phyloP scores from a whole-genome alignment of 192 early-diverging fungal genomes.

The Gonapodya prolifera region DNA sequence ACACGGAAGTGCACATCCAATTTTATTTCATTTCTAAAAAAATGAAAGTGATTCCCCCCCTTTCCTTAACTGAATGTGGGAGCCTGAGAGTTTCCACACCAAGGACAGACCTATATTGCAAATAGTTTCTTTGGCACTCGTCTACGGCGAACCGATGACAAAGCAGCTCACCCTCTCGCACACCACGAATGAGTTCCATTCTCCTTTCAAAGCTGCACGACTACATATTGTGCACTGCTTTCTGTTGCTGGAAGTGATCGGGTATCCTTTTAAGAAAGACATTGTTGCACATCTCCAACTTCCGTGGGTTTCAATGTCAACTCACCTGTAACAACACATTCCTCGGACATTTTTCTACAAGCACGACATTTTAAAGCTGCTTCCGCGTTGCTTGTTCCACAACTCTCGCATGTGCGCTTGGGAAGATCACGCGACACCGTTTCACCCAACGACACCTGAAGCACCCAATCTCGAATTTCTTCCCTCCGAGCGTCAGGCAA shows the following conservation, averaged over 20 bases:
- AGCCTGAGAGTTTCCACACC: conserved; percentile 34
- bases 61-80: conserved; percentile 14
- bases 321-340: conserved; percentile 48
- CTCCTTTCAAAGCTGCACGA: conserved; percentile 43
- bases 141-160: not conserved
- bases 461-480: conserved; percentile 49
- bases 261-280: conserved; percentile 29
- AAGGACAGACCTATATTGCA: conserved; percentile 10
- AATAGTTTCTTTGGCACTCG: not conserved
- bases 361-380: conserved; percentile 32
- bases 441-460: conserved; percentile 47
- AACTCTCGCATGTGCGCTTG: conserved; percentile 39
- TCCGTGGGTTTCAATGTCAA: not conserved
- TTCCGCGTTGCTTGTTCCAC: conserved; percentile 36
- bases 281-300: not conserved
- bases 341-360: conserved; percentile 27
- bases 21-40: too few relatives aligned
- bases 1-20: not conserved
- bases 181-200: conserved; percentile 55
- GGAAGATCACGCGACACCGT: conserved; percentile 46
- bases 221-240: conserved; percentile 34
- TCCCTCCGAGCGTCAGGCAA: conserved; percentile 32
- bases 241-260: conserved; percentile 27
- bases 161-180: conserved; percentile 24
- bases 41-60: not conserved